Evolutionary conservation across 139 green algal genomes (phyloP), one percentile per base, ranked within the genome.

Genomic region (Micractinium sp.): DNA sequence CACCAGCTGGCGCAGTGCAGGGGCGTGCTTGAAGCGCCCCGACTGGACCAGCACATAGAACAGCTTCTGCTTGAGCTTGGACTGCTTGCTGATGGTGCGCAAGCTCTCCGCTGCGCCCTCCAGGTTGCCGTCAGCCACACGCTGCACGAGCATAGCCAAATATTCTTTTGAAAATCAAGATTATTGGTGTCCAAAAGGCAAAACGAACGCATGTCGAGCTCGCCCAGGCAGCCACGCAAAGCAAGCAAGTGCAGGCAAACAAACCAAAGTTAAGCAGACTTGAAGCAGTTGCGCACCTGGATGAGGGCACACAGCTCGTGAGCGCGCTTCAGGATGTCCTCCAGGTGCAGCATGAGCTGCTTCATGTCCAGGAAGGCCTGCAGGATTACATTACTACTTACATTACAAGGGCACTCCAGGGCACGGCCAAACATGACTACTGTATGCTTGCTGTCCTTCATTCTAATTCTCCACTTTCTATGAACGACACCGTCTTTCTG

Each of bases 1-100:
- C 18, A 98, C 91, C 23, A 99, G 93, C 91, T 98, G 97, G 19
- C 94, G 91, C 86, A 98, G 91, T 66, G 94, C 92, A 0, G 96
- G 95, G 2, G 94, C 94, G 14, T 94, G 91, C 76, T 92, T 87
- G 77, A 96, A 82, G 74, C 89, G 90, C 69, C 89, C 84, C 67
- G 88, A 93, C 41, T 93, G 91, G 78, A 97, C 83, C 23, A 96
- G 33, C 27, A 85, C 87, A 85, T 92, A 95, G 27, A 97, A 83
- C 33, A 91, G 66, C 53, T 81, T 89, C 15, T 82, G 66, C 47
- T 87, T 88, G 20, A 75, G 39, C 23, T 31, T 33, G 20, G 90
- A 91, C 20, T 66, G 20, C 19, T 35, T 27, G 27, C 22, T 63
- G 33, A 85, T 88, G 77, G 81, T n/a, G 36, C 29, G 38, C 77